Base-by-base conservation (phyloP, 768 basidiomycete species). In the Amanita subjunquillea region DNA sequence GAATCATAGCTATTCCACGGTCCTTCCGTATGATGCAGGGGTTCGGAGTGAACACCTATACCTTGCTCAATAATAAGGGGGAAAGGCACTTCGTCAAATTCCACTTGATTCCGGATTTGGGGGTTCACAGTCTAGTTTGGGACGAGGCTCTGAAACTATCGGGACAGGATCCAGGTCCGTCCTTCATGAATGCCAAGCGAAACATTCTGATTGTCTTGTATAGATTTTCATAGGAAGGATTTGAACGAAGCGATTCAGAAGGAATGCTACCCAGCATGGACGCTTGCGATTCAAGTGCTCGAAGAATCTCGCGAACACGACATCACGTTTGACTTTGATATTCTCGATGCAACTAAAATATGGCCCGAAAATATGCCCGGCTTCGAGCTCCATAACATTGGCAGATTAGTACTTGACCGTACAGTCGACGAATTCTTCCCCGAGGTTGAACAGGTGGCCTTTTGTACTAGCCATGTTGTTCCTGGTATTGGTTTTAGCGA, bases 11-110 rank as follows among this genome's bases (percentile, higher is more conserved):
- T 3, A 82, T 95, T 54, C 92, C 91, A 12, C 82, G 91, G 17
- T 91, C 89, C 4, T 86, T 72, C 65, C 79, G 91, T 51, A 90
- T 87, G 83, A 88, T 94, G 81, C 87, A 91, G 69, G 92, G 85
- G 6, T 87, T 89, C 48, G 85, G 87, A 2, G 88, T 94, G 44
- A 91, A 95, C 66, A 89, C 90, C 0, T 94, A 76, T 65, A 83
- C 86, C 2, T 73, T 93, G 29, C 59, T 87, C 52, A 90, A 90
- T 59, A 70, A 67, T 0, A 62, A 76, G 25, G 82, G 82, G 41
- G 75, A 90, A 59, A 76, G 82, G 1, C 74, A 77, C 51, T 94
- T 94, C 58, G 91, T 93, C 67, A 94, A 93, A 65, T 93, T 91
- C 64, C 88, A 92, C 65, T 87, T 80, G 72, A 79, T 78, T 37